Evolutionary conservation across 805 yeast species (phyloP).

Genomic region (Candida michaelii): DNA sequence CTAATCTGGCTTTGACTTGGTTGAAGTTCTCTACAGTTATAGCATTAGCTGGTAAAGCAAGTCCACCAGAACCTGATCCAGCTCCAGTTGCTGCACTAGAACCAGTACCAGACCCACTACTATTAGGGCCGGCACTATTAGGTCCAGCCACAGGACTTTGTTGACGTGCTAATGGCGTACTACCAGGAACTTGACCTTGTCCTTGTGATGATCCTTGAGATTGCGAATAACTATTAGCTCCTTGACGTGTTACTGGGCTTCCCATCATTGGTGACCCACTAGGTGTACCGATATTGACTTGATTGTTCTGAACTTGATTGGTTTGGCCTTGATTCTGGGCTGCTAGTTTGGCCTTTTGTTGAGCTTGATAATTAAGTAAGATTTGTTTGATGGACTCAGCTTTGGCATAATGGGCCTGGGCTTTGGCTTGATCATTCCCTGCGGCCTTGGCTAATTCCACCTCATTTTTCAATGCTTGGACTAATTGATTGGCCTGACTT

Average conservation of each 20-base stretch:
- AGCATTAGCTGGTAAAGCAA: constrained; percentile 18
- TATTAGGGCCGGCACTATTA: not conserved
- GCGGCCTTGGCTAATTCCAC: constrained; percentile 62
- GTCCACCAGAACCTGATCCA: constrained; percentile 8
- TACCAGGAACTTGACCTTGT: not conserved
- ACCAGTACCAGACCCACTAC: not conserved
- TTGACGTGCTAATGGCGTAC: constrained; percentile 3
- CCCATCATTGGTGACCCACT: constrained; percentile 5
- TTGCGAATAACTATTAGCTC: constrained; percentile 2
- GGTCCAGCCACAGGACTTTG: constrained; percentile 1
- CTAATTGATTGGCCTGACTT: constrained; percentile 56
- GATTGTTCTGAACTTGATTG: constrained; percentile 9
- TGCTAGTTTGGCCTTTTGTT: constrained; percentile 31
- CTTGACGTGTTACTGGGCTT: constrained; percentile 1
- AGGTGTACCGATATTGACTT: constrained; percentile 2
- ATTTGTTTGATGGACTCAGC: constrained; percentile 66
- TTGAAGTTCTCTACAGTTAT: constrained; percentile 41
- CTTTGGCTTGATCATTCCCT: constrained; percentile 59
- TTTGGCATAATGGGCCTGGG: constrained; percentile 59
- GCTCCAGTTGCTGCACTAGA: constrained; percentile 1
- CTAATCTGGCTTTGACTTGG: constrained; percentile 46
- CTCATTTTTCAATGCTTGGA: constrained; percentile 58
- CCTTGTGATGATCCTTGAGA: constrained; percentile 2
- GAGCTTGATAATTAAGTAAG: constrained; percentile 54
- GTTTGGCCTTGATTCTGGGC: constrained; percentile 5